Base-by-base conservation (phyloP, 2,329 filamentous ascomycete species). In the Xylariaceae sp. region DNA sequence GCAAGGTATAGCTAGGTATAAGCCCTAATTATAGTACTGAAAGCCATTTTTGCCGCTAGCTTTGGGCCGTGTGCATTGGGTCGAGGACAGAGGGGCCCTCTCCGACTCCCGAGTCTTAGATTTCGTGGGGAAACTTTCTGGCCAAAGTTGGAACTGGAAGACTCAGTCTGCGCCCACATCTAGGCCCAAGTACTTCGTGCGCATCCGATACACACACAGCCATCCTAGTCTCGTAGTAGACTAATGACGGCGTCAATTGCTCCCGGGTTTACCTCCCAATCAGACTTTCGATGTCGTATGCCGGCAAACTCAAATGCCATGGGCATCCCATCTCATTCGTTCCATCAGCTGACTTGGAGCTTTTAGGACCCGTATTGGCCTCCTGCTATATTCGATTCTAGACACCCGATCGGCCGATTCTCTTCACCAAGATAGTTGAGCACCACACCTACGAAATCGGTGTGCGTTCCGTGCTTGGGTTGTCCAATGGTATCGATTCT, bases 201-300 rank as follows among this genome's bases (percentile, higher is more conserved):
- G 49, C 47, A 51, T 41, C 50, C 19, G 43, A 56, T 34, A 46
- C 54, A 55, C 56, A 34, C 21, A 46, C 40, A 12, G 13, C 32
- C 39, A 51, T 55, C 45, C 49, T 42, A 9, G 47, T 49, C 44
- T 48, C 30, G 19, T 22, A 16, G 44, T 45, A 36, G 37, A 45
- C 39, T 46, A 13, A 54, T 18, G 43, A 36, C 30, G 30, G 51
- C 32, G 19, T 47, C 52, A 46, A 49, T 19, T 22, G 37, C 36
- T 21, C 36, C 52, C 34, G 40, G 51, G 57, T 55, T 58, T 42
- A 53, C 46, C 41, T 41, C 32, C 45, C 40, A 44, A 60, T 59
- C 49, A 63, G 51, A 62, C 57, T 63, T 61, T 56, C 45, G 34
- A 49, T 32, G 18, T 52, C 41, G 26, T 42, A 51, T 45, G 49